Base-by-base conservation (phyloP, 2,329 filamentous ascomycete genomes). In the Fusarium paranaense region DNA sequence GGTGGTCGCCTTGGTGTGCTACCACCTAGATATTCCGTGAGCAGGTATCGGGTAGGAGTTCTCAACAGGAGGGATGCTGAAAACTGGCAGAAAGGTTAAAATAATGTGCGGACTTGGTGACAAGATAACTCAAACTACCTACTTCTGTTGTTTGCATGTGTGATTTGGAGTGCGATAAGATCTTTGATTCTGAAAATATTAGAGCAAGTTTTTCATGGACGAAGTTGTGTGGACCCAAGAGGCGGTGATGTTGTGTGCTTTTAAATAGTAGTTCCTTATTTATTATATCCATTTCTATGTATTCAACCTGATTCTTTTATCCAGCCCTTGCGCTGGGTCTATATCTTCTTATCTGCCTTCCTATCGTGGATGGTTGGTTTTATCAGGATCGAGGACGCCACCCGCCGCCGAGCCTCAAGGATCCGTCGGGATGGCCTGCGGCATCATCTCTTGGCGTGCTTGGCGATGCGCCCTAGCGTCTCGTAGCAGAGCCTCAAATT, bases 391-490 rank as follows among this genome's bases (percentile, higher is more conserved):
- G 18, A 54, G 50, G 52, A 35, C 52, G 52, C 52, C 52, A 56
- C 52, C n/a, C 25, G 14, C n/a, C 25, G 20, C 33, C 33, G 54
- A 58, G 56, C 20, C 56, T 58, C 56, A 58, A 37, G 20, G 33
- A 37, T 33, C 54, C 50, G 30, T 54, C 27, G 50, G 27, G 50
- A 35, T 35, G 32, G 52, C 30, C 52, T 60, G 57, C 25, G 27
- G 25, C 57, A 45, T 60, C 25, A 52, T 62, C 38, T 35, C 59
- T 62, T 62, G 59, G 59, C 42, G 32, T 50, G 40, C 59, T 62
- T 62, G 59, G 59, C 59, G 42, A 62, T 50, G 20, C 11, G 42
- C 22, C 25, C 27, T 61, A 50, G 59, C 59, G 59, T 38, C 18
- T 27, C n/a, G 14, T n/a, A 13, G 30, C 30, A 62, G 59, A 62